Base-by-base conservation (phyloP, 1,139 yeast genomes). In the Zygosaccharomyces sapae region DNA sequence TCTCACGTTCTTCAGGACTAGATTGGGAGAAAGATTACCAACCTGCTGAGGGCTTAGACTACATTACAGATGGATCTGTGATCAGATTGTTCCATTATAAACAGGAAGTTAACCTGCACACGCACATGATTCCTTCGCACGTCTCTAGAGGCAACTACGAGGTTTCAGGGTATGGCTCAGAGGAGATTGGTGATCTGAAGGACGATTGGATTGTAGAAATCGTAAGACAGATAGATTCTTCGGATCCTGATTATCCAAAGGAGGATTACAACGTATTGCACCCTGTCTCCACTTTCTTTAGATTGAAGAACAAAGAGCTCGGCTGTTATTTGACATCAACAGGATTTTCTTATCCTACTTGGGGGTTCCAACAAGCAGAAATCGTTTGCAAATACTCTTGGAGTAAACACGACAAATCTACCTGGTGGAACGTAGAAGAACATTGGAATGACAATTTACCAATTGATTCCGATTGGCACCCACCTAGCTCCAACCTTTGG, bases 341-440 rank as follows among this genome's bases (percentile, higher is more conserved):
- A 0, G 92, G 92, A 5, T 68, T 72, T 45, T 67, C 86, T 0
- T 83, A 81, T 57, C 94, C 94, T 3, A 70, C 82, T 1, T 85
- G 94, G 94, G 94, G 94, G 0, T 85, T 79, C 66, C 80, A 79
- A 52, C 94, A 85, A 66, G 88, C 89, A 20, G 94, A 85, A 65
- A 86, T 85, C 34, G 79, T 81, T 5, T 85, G 94, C 64, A 81
- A 81, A 55, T 64, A 70, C 19, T 66, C 81, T 1, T 68, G 73
- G 63, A 69, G 74, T 35, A 57, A 66, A 2, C 70, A 72, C 47
- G 90, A 84, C 58, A 81, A 83, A 58, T 75, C 81, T 33, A 81
- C 89, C 1, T 82, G 88, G 86, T 85, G 94, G 94, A 85, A 85
- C 65, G 65, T 85, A 33, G 94, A 85, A 65, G 80, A 79, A 49